Evolutionary conservation across 1,284 basidiomycete species (phyloP).

Genomic region (Porphyrellus sp.): DNA sequence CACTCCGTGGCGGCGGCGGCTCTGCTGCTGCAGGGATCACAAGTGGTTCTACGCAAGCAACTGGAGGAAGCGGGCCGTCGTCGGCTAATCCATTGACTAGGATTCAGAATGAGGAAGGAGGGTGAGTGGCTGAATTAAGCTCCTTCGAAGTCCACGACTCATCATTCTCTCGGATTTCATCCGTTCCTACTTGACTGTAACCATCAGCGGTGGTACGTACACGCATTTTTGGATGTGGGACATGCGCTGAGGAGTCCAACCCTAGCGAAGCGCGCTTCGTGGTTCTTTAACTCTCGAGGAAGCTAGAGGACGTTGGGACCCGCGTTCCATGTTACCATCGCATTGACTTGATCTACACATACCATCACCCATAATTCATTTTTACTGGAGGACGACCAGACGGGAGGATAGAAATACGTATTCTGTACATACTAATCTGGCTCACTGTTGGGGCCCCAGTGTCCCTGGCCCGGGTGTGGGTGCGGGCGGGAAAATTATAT

Average conservation of each 20-base stretch:
- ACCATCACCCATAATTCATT: constrained; percentile 33
- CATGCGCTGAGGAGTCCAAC: constrained; percentile 19
- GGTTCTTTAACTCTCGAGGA: constrained; percentile 82
- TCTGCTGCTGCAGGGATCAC: constrained; percentile 39
- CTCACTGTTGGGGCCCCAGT: constrained; percentile 4
- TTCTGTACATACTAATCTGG: constrained; percentile 32
- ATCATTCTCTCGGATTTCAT: constrained; percentile 14
- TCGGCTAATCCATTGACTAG: constrained; percentile 61
- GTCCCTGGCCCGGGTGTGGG: constrained; percentile 28
- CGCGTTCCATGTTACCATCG: constrained; percentile 22
- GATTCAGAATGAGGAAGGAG: constrained; percentile 75
- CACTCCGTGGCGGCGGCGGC: constrained; percentile 88
- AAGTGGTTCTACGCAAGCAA: constrained; percentile 43
- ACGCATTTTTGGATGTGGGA: constrained; percentile 5
- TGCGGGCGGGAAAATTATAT: constrained; percentile 27
- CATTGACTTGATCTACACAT: constrained; percentile 39
- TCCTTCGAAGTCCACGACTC: constrained; percentile 26
- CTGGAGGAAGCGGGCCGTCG: constrained; percentile 44
- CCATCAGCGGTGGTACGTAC: constrained; percentile 43
- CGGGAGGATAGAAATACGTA: constrained; percentile 17
- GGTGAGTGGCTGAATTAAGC: constrained; percentile 49
- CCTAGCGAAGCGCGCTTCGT: constrained; percentile 80
- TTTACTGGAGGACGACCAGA: constrained; percentile 10
- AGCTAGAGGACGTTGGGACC: constrained; percentile 25
- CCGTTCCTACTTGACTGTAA: constrained; percentile 7